Percentiles rank a stretch among this genome's conserved stretches.
These are phyloP conservation scores for Colletotrichum cordylinicola DNA, from an alignment of 2,329 filamentous ascomycete genomes.

Conservation along the genomic window DNA sequence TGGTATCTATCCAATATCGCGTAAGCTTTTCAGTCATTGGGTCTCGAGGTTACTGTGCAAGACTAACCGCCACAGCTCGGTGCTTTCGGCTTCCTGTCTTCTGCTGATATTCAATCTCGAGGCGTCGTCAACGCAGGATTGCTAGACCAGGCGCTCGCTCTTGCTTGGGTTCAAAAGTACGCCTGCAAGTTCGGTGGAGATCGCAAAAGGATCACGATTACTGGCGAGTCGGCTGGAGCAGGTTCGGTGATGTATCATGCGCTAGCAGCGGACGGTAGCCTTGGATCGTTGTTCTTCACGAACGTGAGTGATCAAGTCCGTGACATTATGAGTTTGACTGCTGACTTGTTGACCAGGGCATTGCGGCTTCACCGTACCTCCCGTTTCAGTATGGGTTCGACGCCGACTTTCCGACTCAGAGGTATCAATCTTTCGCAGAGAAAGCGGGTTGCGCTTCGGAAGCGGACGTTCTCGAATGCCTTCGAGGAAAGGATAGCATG, in stretches of 20 bases:
- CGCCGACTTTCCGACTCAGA: background rate
- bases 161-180: conserved; percentile 56
- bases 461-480: conserved; percentile 28
- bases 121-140: conserved; percentile 52
- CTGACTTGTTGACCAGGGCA: background rate
- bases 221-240: conserved; percentile 58
- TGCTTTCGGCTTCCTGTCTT: conserved; percentile 50
- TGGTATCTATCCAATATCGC: conserved; percentile 43
- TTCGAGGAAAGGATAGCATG: conserved; percentile 31
- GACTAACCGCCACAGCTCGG: conserved; percentile 34
- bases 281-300: conserved; percentile 46
- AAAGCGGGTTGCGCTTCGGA: conserved; percentile 42
- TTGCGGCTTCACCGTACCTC: conserved; percentile 11
- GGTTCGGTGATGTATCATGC: conserved; percentile 52
- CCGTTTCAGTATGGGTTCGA: conserved; percentile 4
- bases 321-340: rapidly evolving
- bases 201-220: conserved; percentile 51
- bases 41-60: rapidly evolving
- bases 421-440: conserved; percentile 21
- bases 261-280: conserved; percentile 48
- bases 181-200: conserved; percentile 58
- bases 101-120: conserved; percentile 40
- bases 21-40: conserved; percentile 26
- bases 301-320: background rate
- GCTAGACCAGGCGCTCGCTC: conserved; percentile 52